Percentiles rank a stretch among this genome's conserved stretches.
Conservation (phyloP, 2,329 filamentous ascomycete species). For the Aschersonia sp. region DNA sequence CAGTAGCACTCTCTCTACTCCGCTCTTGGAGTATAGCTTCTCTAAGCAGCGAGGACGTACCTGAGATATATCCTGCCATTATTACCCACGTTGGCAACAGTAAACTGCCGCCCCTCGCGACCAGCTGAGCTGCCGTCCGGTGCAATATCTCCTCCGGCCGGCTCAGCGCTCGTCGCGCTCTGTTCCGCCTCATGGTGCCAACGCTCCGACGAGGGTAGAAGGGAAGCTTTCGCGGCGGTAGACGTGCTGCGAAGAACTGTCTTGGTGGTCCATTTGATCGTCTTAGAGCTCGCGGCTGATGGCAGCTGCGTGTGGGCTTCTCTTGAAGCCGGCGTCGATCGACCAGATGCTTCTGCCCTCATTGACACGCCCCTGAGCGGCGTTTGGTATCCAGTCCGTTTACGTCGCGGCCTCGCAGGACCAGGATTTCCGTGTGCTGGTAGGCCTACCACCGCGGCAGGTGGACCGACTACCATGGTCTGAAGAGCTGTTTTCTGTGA, state of each 20-base stretch:
- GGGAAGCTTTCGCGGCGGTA: constrained; percentile 16
- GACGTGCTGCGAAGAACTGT: constrained; percentile 7
- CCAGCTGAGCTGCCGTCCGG: constrained; percentile 46
- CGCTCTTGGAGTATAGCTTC: too few species aligned
- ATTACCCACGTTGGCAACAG: constrained; percentile 69
- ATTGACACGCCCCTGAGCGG: constrained; percentile 1
- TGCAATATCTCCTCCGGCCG: constrained; percentile 39
- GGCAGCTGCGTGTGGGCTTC: constrained; percentile 2
- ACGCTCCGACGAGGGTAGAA: constrained; percentile 32
- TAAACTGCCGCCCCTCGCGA: constrained; percentile 58
- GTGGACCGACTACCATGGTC: constrained; percentile 4
- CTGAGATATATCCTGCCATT: constrained; percentile 73
- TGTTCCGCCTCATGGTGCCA: constrained; percentile 25
- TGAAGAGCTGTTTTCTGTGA: neutral
- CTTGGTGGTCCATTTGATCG: constrained; percentile 4
- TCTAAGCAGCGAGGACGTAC: constrained; percentile 30
- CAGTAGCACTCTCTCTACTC: too few species aligned
- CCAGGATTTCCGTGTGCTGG: constrained; percentile 3
- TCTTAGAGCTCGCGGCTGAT: constrained; percentile 3
- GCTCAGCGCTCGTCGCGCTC: constrained; percentile 37
- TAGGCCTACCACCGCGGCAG: constrained; percentile 6
- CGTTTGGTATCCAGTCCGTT: constrained; percentile 2
- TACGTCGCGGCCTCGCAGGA: neutral
- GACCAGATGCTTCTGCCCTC: constrained; percentile 4
- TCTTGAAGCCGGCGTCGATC: constrained; percentile 1